Evolutionary conservation across 225 moss, liverwort and hornwort species (phyloP).

Genomic region (Thuidium tamariscinum): DNA sequence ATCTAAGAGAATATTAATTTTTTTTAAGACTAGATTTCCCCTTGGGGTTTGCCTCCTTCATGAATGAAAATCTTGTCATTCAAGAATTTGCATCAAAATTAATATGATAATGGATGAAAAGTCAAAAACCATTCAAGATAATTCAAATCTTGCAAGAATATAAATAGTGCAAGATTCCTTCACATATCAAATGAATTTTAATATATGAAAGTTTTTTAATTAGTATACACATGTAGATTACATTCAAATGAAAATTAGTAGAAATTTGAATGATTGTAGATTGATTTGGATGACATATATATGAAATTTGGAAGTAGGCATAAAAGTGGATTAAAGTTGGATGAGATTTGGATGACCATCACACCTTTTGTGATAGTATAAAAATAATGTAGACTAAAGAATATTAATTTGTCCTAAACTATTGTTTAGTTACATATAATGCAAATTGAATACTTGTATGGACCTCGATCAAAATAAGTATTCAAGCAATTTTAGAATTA

Average conservation of each 20-base stretch:
- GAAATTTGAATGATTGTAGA: background rate
- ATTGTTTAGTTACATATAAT: background rate
- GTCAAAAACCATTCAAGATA: background rate
- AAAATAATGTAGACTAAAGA: background rate
- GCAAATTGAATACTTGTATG: too few relatives aligned
- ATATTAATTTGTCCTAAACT: background rate
- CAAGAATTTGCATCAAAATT: background rate
- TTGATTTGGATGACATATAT: background rate
- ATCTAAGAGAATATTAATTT: background rate
- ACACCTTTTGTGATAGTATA: background rate
- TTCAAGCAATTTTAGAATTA: background rate
- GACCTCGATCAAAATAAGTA: background rate
- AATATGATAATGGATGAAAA: background rate
- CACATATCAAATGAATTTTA: background rate
- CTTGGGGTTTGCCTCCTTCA: accelerated
- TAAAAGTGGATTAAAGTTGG: background rate
- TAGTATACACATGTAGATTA: background rate
- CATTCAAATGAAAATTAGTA: background rate
- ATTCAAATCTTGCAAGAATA: background rate
- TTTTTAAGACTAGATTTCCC: background rate
- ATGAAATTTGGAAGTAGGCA: background rate
- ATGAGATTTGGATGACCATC: accelerated
- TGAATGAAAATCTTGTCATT: background rate
- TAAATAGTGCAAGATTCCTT: background rate
- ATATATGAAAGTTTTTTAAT: background rate